Base-by-base conservation (phyloP, 345 rosid species). In the Limnanthes douglasii region DNA sequence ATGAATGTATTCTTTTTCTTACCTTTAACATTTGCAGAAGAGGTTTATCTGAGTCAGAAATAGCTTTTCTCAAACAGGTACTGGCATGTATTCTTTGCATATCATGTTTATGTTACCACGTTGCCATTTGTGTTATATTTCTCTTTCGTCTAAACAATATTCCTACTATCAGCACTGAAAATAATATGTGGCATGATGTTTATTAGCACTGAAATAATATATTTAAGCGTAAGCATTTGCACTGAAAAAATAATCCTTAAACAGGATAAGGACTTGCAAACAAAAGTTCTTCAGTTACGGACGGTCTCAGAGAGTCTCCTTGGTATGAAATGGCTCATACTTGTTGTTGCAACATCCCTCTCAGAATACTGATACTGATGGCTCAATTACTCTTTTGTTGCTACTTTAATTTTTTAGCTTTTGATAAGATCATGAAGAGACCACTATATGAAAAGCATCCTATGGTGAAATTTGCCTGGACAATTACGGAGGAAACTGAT, bases 371-470 rank as follows among this genome's bases (percentile, higher is more conserved):
- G 48, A n/a, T 9, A 32, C 15, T 39, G 31, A 37, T 34, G 39
- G 11, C 18, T 42, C 27, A 46, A 42, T 40, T 25, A 49, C 51
- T 16, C 49, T 33, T 37, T 24, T 5, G 48, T 36, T 43, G 29
- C 34, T 62, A 46, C 30, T 34, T 18, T 16, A 38, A 41, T 26
- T 50, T 39, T 61, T 67, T 70, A 90, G 98, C 73, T 38, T 78
- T 90, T 63, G 80, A 90, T 47, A 73, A 73, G 73, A n/a, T n/a
- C n/a, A 67, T 75, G 38, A 73, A 67, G 63, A 73, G 86, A 48
- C 99, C 99, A 21, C 45, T 90, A 48, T 90, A 90, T 57, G 86
- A 70, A 42, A 90, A 82, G 60, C 99, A 85, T 75, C 94, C 93
- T 15, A 84, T 85, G 96, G 51, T 62, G 33, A 75, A 81, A 52